Conservation (phyloP, 2,329 filamentous ascomycete species). For the Didymella pomorum region DNA sequence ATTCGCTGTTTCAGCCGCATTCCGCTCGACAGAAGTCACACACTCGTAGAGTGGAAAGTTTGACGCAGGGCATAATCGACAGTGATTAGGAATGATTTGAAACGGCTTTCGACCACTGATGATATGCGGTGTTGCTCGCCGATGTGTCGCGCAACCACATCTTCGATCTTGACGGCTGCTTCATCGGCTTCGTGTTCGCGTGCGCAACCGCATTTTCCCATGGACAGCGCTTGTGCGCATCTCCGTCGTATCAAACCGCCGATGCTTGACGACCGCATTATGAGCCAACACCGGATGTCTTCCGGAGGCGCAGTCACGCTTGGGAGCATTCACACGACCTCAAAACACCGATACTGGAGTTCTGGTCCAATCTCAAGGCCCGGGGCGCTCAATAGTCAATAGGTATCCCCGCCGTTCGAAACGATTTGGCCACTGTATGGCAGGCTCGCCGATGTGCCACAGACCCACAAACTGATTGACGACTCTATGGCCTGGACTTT, state of each 20-base stretch:
- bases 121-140: not conserved
- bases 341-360: no score
- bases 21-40: not conserved
- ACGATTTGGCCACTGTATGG: no score
- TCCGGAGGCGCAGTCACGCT: no score
- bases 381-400: no score
- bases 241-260: no score
- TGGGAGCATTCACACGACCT: no score
- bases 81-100: not conserved
- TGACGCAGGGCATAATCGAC: not conserved
- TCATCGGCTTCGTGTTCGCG: not conserved
- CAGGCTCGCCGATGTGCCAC: no score
- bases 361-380: no score
- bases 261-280: no score
- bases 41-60: not conserved
- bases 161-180: not conserved
- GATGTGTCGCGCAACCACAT: not conserved
- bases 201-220: not conserved
- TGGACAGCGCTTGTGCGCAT: not conserved
- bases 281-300: not conserved
- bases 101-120: not conserved
- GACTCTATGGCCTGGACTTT: no score
- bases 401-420: no score
- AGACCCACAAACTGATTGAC: no score
- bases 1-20: not conserved